Evolutionary conservation across 1,139 yeast genomes (phyloP), one percentile per base, ranked within the genome.

Genomic region (Suhomyces choctaworum): DNA sequence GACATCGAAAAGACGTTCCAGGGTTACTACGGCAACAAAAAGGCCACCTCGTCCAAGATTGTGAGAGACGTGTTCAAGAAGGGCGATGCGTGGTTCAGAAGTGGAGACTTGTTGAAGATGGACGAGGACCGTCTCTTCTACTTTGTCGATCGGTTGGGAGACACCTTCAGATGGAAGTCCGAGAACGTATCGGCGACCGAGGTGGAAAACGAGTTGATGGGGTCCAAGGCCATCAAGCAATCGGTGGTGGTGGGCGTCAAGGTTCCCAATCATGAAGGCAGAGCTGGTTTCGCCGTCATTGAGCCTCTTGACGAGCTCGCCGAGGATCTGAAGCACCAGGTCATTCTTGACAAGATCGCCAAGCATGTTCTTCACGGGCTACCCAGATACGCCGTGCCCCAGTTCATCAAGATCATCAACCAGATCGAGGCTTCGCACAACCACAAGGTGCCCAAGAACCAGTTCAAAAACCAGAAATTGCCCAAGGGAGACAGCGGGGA

Each of bases 81-180:
- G 54, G 97, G 96, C 19, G 98, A 92, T 58, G 95, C 95, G 0
- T 92, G 89, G 83, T 82, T 84, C 52, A 74, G 97, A 54, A 76
- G 87, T 24, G 97, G 97, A 29, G 98, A 92, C 58, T 69, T 92
- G 48, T 69, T 90, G 53, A 78, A 69, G 49, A 66, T 71, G 56
- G 96, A 89, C 56, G 67, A 67, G 22, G 76, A 82, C 46, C 85
- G 89, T 1, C 66, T 83, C 48, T 69, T 85, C 52, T 88, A 84
- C 61, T 92, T 92, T 60, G 89, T 88, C 31, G 98, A 90, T 64
- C 70, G 98, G 53, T 66, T 90, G 55, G 98, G 98, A 25, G 98
- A 92, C 56, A 90, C 97, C 0, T 92, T 85, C 69, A 76, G 98
- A 49, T 92, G 97, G 97, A 90, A 89, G 63, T 85, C 95, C 2